Evolutionary conservation across 2,329 filamentous ascomycete species (phyloP).

Genomic region (Botrytis pseudocinerea): DNA sequence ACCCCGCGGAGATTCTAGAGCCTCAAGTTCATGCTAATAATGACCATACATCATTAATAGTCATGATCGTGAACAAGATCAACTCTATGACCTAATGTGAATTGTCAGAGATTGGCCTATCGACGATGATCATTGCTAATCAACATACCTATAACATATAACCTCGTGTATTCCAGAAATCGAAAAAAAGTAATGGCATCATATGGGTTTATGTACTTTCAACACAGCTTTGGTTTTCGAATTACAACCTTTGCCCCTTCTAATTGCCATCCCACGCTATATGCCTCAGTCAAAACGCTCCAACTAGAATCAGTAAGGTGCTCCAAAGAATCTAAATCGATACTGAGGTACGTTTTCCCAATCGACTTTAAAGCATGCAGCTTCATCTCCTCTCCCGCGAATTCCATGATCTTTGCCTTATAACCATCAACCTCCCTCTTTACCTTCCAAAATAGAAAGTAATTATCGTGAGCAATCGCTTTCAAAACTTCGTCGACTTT

Average conservation of each 20-base stretch:
- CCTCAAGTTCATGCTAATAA: background rate
- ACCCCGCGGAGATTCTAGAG: background rate
- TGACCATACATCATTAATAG: background rate
- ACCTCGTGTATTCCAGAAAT: constrained; percentile 3
- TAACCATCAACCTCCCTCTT: constrained; percentile 77
- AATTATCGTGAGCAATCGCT: constrained; percentile 79
- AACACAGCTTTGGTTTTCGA: constrained; percentile 55
- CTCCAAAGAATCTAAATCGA: constrained; percentile 70
- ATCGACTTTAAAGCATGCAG: constrained; percentile 83
- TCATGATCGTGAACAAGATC: background rate
- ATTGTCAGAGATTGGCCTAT: background rate
- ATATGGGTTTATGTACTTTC: constrained; percentile 25
- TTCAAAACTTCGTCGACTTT: constrained; percentile 68
- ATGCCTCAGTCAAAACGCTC: constrained; percentile 65
- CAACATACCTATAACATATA: constrained; percentile 18
- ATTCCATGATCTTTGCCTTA: constrained; percentile 76
- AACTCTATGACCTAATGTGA: constrained; percentile 1
- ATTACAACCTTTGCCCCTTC: constrained; percentile 76
- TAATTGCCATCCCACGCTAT: constrained; percentile 83
- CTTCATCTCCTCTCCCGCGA: constrained; percentile 72
- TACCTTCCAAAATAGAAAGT: constrained; percentile 72
- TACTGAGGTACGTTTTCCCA: constrained; percentile 74
- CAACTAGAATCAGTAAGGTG: constrained; percentile 68
- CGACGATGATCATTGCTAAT: background rate
- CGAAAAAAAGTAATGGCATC: background rate